Base-by-base conservation (phyloP, 495 filamentous ascomycete genomes). In the Penicillium canariense region DNA sequence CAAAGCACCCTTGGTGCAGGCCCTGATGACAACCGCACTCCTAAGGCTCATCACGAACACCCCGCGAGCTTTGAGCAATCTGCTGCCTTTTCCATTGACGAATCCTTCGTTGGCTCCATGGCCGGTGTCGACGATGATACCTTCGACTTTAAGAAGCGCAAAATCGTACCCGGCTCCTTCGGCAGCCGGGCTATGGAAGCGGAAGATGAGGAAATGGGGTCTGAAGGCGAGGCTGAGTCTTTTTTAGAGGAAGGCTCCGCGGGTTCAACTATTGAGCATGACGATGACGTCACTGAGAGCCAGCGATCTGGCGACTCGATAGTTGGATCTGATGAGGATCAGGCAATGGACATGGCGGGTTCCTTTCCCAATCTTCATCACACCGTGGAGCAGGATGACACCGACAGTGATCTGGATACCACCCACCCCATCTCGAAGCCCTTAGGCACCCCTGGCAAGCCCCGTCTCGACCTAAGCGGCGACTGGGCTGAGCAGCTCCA, bases 401-500 rank as follows among this genome's bases (percentile, higher is more conserved):
- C 55, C 56, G 70, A 68, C 31, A 76, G 75, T 61, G 74, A 78
- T 48, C 66, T 79, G 48, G 79, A 83, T 48, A 54, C 71, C 42
- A 72, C 67, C 45, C 66, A 71, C 55, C 68, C 65, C 18, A 58
- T 65, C 23, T 63, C 68, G 43, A 70, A 62, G 42, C 74, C 66
- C n/a, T 77, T 68, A 57, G 80, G 75, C 52, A 86, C 84, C 3
- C 85, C 86, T 12, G 66, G 76, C 22, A 86, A 83, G 63, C 75
- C 79, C 50, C 79, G 81, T 59, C 81, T 83, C 32, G 68, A 79
- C 59, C 67, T 79, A 11, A 74, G 64, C 74, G 78, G 77, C 36
- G 88, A 95, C 63, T 98, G 94, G 94, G 86, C 90, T 35, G 86
- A 93, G 61, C 91, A 96, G 66, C 76, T 98, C 54, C 89, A 90